phyloP scores from a whole-genome alignment of 2,329 filamentous ascomycete genomes.

The Davidsoniella neocaledoniae region DNA sequence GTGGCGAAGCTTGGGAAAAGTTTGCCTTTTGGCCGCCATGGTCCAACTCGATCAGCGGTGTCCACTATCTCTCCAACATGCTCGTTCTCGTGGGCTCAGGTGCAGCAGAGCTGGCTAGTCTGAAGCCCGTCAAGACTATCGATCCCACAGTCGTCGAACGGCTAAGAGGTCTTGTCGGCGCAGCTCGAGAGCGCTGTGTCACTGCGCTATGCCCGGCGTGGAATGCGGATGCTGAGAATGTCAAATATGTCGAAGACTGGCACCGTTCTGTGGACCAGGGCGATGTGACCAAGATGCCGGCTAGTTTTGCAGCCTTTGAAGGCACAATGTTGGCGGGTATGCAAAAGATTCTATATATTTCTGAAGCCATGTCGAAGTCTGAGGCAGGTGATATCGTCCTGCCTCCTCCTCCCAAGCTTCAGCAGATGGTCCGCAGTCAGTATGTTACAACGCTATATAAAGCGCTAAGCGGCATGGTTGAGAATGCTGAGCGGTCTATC shows the following conservation, averaged over 20 bases:
- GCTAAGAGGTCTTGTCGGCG: slow-evolving; percentile 57
- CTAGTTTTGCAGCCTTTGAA: slow-evolving; percentile 72
- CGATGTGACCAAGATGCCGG: slow-evolving; percentile 83
- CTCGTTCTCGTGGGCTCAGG: slow-evolving; percentile 71
- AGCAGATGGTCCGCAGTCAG: slow-evolving; percentile 79
- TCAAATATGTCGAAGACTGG: slow-evolving; percentile 90
- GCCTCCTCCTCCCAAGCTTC: slow-evolving; percentile 68
- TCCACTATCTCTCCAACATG: slow-evolving; percentile 73
- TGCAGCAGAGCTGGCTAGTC: slow-evolving; percentile 66
- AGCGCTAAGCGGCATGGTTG: slow-evolving; percentile 85
- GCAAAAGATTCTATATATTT: slow-evolving; percentile 90
- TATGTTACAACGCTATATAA: slow-evolving; percentile 93
- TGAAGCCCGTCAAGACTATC: slow-evolving; percentile 45
- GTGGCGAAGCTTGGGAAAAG: slow-evolving; percentile 79
- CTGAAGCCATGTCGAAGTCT: slow-evolving; percentile 63
- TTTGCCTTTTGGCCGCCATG: slow-evolving; percentile 92
- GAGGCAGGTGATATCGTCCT: slow-evolving; percentile 62
- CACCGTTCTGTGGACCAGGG: slow-evolving; percentile 62
- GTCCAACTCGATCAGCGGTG: slow-evolving; percentile 82
- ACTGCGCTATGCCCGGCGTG: slow-evolving; percentile 76
- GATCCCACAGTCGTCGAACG: slow-evolving; percentile 48
- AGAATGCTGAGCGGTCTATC: slow-evolving; percentile 70
- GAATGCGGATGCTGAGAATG: slow-evolving; percentile 85
- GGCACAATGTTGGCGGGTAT: slow-evolving; percentile 65
- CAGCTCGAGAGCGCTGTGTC: slow-evolving; percentile 69